Base-by-base conservation (phyloP, 1,284 basidiomycete genomes). In the Sanghuangporus baumii region DNA sequence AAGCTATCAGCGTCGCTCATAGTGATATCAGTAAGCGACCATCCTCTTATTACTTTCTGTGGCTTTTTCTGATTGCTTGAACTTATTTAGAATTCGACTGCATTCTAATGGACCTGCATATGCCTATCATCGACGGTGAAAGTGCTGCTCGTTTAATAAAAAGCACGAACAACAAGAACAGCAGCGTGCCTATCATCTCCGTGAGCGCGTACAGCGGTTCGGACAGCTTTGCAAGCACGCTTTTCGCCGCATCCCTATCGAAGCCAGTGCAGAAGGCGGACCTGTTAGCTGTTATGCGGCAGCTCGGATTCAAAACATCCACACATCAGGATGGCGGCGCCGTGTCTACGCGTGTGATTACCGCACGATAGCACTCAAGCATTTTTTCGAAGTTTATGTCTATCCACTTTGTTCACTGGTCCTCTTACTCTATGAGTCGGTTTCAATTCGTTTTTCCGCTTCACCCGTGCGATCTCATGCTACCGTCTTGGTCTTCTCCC, bases 1-100 rank as follows among this genome's bases (percentile, higher is more conserved):
- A 97, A 72, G 96, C 96, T 23, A 90, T 98, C 67, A 94, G 95
- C 67, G 89, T 96, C 63, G 96, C 96, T 9, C 96, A 98, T 87
- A 94, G 94, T 56, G 94, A 95, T 73, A 94, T 96, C 75, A 91
- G 93, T 93, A 74, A 80, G 92, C 40, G 12, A 6, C 56, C 31
- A 51, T 57, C 12, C 62, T 52, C 47, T 51, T 26, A 12, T 37
- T 14, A 4, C 16, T n/a, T 8, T 5, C 34, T 7, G 20, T n/a
- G 16, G 34, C 23, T 36, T 8, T 40, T 40, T n/a, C 20, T 62
- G n/a, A 60, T 34, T 20, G 37, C 62, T 51, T 12, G 23, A 23
- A n/a, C 46, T 65, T 60, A 38, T 31, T 11, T 71, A 93, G 90
- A 93, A 78, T 93, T 93, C 71, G 91, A 93, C 71, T 89, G 89